Evolutionary conservation across 2,329 filamentous ascomycete genomes (phyloP), one percentile per base, ranked within the genome.

Genomic region (Helotiales sp.): DNA sequence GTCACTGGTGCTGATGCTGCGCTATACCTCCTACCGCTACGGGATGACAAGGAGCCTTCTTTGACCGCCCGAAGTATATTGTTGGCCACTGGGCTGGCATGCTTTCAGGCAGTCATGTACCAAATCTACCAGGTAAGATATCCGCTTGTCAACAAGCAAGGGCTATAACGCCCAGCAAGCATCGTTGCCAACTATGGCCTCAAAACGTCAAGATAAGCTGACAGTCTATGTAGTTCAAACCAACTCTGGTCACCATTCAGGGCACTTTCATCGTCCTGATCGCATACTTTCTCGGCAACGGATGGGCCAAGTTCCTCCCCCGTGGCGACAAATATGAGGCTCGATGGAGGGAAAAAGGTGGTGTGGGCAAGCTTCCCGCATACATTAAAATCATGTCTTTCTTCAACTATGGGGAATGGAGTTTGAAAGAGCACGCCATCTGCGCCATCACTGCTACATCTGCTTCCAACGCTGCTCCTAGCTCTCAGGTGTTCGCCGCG

Each of bases 261-360:
- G 80, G 80, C 34, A 83, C 80, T 0, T 84, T 83, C 54, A 81
- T 83, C 52, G 80, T 82, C 5, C 75, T 84, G 38, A 81, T 84
- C 46, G 78, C 79, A 12, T 83, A 83, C 69, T 83, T 84, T 49
- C 50, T 78, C 1, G 82, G 82, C 8, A 79, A 79, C 8, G 76
- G 70, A 3, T 81, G 75, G 77, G 73, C 79, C 0, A 62, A 66
- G 0, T 59, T 79, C 5, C 72, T 83, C 2, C 81, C 82, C 1
- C 80, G 81, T 5, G 81, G 81, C 12, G 81, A 84, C 52, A 69
- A 68, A n/a, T 68, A 75, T 4, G 75, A 81, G 56, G 73, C 76
- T 25, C 68, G 73, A 40, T 84, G 81, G 80, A 74, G 76, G 46
- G 73, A 65, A 3, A 67, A 68, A 17, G 73, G 74, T 3, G 74